phyloP scores from a whole-genome alignment of 2,329 filamentous ascomycete species.

The Pseudopithomyces chartarum region DNA sequence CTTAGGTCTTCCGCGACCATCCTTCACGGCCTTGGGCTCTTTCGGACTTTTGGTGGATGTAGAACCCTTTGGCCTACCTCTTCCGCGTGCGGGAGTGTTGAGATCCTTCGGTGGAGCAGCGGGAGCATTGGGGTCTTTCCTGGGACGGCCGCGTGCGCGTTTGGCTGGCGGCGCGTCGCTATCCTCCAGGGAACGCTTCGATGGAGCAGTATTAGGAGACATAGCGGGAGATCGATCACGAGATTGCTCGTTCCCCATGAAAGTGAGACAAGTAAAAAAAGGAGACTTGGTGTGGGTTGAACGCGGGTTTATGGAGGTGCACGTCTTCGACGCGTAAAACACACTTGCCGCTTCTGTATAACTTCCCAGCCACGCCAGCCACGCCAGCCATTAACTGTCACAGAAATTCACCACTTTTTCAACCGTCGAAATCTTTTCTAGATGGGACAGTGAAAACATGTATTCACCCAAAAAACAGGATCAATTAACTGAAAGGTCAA shows the following conservation, averaged over 20 bases:
- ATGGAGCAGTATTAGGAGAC: neutral
- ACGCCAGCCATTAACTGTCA: no score
- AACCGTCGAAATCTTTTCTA: no score
- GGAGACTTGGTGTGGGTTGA: neutral
- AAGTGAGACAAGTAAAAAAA: neutral
- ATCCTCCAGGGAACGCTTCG: constrained; percentile 9
- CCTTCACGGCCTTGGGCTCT: neutral
- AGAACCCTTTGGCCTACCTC: constrained; percentile 2
- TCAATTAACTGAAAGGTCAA: no score
- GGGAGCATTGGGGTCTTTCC: constrained; percentile 1
- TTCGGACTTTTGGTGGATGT: neutral
- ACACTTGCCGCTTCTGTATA: neutral
- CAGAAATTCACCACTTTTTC: no score
- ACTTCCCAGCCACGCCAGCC: neutral
- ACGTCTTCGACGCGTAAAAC: constrained; percentile 1
- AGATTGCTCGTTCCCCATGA: neutral
- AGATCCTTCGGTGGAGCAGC: neutral
- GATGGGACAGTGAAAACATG: no score
- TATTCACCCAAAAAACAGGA: no score
- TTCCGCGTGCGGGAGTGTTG: neutral
- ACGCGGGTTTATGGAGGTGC: neutral
- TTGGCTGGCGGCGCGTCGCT: constrained; percentile 4
- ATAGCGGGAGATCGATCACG: neutral
- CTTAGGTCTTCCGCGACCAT: constrained; percentile 2
- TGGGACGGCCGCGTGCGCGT: constrained; percentile 10